Evolutionary conservation across 148 eudicot genomes (phyloP).

Genomic region (Diospyros lotus): DNA sequence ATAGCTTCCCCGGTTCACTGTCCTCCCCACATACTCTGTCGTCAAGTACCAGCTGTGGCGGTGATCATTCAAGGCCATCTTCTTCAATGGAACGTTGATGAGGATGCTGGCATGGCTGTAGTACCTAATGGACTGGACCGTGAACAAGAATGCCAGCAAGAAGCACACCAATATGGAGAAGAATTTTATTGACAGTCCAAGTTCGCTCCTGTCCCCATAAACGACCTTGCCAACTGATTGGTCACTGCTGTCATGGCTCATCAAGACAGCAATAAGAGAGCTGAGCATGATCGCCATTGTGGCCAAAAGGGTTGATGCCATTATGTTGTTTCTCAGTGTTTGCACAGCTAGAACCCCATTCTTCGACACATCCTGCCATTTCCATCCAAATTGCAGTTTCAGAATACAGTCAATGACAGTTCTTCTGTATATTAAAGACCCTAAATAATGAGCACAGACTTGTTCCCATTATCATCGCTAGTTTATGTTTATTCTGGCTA

Average conservation of each 20-base stretch:
- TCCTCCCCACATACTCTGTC: constrained; percentile 44
- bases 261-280: constrained; percentile 75
- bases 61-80: not conserved
- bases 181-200: constrained; percentile 57
- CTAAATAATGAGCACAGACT: too few relatives aligned
- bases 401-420: too few relatives aligned
- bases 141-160: constrained; percentile 60
- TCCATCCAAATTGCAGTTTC: not conserved
- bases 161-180: constrained; percentile 79
- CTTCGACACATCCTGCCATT: constrained; percentile 62
- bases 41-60: constrained; percentile 13
- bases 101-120: constrained; percentile 91
- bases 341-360: constrained; percentile 82
- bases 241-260: constrained; percentile 28
- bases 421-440: too few relatives aligned
- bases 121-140: constrained; percentile 76
- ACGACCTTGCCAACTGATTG: constrained; percentile 21
- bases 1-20: constrained; percentile 58
- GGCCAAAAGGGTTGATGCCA: constrained; percentile 91
- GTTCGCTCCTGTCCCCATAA: constrained; percentile 41
- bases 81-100: constrained; percentile 60
- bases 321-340: constrained; percentile 89
- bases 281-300: constrained; percentile 85
- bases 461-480: too few relatives aligned
- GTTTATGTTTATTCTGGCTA: too few relatives aligned